Base-by-base conservation (phyloP, 1,284 basidiomycete genomes). In the Mycosarcoma mackinlayi region DNA sequence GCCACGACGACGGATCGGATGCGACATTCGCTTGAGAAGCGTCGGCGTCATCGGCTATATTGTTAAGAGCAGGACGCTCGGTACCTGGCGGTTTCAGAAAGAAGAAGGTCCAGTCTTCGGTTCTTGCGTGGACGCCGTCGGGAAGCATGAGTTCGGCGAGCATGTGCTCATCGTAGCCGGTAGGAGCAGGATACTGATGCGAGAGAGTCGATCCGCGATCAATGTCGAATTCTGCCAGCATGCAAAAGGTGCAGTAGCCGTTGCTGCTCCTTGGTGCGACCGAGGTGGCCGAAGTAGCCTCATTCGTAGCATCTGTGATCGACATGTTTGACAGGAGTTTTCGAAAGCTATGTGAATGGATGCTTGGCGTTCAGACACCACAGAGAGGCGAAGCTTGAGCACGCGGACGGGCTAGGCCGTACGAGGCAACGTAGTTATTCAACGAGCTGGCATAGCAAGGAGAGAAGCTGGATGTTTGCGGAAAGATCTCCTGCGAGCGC, bases 41-140 rank as follows among this genome's bases (percentile, higher is more conserved):
- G 7, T 37, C 46, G 34, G 45, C n/a, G 16, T 59, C 39, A 3
- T 51, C 47, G 9, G 33, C n/a, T 4, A 38, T 33, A 34, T 59
- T 51, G 30, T 27, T 30, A 11, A 55, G 38, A 3, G 56, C 37
- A 19, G 44, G 18, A 25, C 63, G 56, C n/a, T 60, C 18, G 16
- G 33, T 44, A 1, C 48, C 63, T 34, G 60, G 59, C 4, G 64
- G 59, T 41, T 72, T 72, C 57, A 98, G 88, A 83, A 96, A 97
- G 86, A 98, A 98, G 54, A 97, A 89, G 4, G 95, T 98, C 95
- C 94, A 98, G 83, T 98, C 95, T 83, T 96, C 93, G 16, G 90
- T 85, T 67, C 95, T 90, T 47, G 91, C 88, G 83, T 99, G 96
- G 13, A 94, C 94, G 13, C 96, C 96, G 83, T 98, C 95, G 1